These are phyloP conservation scores for Bruguiera sexangula DNA, from an alignment of 345 rosid species.

Conservation along the genomic window DNA sequence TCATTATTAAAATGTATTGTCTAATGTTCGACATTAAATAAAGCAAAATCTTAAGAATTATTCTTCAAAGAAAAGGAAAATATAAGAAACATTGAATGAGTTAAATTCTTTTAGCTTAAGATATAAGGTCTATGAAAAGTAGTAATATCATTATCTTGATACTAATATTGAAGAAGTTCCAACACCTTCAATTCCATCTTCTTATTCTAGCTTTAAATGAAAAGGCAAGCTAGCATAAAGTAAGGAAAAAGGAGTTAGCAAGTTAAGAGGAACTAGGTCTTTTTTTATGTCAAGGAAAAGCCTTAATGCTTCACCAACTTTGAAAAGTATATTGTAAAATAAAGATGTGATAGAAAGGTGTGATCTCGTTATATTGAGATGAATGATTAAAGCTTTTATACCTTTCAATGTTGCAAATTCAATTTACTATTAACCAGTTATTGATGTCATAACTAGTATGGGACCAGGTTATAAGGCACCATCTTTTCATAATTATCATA, in stretches of 20 bases:
- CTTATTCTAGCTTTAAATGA: too few relatives aligned
- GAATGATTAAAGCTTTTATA: too few relatives aligned
- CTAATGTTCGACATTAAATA: background rate
- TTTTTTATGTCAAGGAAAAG: background rate
- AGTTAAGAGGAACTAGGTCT: background rate
- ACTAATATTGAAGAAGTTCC: background rate
- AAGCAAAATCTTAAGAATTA: background rate
- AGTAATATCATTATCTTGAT: background rate
- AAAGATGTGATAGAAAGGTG: background rate
- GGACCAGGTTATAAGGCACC: background rate
- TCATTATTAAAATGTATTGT: background rate
- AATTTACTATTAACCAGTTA: too few relatives aligned
- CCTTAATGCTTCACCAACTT: background rate
- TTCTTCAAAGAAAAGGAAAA: background rate
- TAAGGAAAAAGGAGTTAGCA: background rate
- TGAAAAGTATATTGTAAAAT: background rate
- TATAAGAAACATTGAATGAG: background rate
- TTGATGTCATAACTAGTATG: background rate
- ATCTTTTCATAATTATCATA: background rate
- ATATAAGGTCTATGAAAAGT: background rate
- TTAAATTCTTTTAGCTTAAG: too few relatives aligned
- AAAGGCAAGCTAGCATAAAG: background rate
- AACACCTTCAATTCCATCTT: background rate
- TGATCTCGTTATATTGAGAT: too few relatives aligned
- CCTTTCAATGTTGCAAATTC: too few relatives aligned